Evolutionary conservation across 257 asterid genomes (phyloP).

Genomic region (Primulina huaijiensis): DNA sequence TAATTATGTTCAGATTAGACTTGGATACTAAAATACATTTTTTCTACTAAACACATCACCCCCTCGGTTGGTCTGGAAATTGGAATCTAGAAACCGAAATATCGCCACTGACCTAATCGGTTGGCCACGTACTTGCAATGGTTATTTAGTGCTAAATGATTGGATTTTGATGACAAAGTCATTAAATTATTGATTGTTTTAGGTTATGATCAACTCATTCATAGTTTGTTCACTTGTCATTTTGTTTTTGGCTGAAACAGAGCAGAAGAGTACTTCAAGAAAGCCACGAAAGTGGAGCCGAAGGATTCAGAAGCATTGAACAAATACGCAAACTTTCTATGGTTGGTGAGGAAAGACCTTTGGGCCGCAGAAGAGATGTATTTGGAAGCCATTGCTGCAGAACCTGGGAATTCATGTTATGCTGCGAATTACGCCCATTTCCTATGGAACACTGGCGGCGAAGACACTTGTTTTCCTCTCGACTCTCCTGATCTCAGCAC

Average conservation of each 20-base stretch:
- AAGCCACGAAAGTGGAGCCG: constrained; percentile 70
- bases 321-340: constrained; percentile 87
- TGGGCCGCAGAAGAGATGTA: constrained; percentile 88
- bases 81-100: neutral
- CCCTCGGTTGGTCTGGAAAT: no score
- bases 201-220: neutral
- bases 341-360: constrained; percentile 73
- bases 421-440: constrained; percentile 89
- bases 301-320: constrained; percentile 85
- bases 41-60: no score
- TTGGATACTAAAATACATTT: no score
- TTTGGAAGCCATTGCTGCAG: constrained; percentile 69
- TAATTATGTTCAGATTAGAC: no score
- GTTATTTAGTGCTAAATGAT: neutral
- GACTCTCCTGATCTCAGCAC: constrained; percentile 36
- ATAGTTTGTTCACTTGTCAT: constrained; percentile 15
- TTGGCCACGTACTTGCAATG: neutral
- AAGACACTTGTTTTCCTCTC: constrained; percentile 92
- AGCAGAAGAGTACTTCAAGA: constrained; percentile 91
- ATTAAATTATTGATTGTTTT: neutral
- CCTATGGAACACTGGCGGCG: constrained; percentile 93
- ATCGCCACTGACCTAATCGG: neutral
- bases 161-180: neutral
- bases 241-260: constrained; percentile 38
- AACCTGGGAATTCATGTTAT: constrained; percentile 66